Evolutionary conservation across 139 green algal genomes (phyloP), one percentile per base, ranked within the genome.

Genomic region (Tetradesmus lagerheimii): DNA sequence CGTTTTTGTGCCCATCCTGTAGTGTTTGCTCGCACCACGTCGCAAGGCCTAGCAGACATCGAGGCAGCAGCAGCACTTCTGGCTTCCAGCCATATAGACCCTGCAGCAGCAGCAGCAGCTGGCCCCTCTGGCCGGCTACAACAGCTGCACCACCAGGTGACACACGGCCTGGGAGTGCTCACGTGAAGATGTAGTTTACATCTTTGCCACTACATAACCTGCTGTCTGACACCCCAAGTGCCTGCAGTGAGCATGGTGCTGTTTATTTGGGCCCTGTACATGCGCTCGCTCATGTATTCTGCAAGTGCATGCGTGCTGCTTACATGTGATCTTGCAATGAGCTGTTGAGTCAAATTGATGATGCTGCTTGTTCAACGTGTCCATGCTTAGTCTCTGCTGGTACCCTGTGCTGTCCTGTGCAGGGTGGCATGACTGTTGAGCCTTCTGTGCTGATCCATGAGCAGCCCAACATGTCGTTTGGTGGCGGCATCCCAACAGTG

Each of bases 381-480:
- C n/a, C n/a, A n/a, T n/a, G n/a, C n/a, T 41, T 83, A 12, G 16
- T 45, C 14, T 15, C 80, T 45, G 25, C 14, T 80, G 83, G n/a
- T n/a, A n/a, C 83, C 67, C 4, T 71, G 57, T 71, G 57, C 57
- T 71, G 1, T 71, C 4, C 9, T 20, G 20, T 71, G 57, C 57
- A 71, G 57, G 57, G 57, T 71, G 57, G 57, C 57, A 38, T 4
- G 16, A 27, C 38, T 43, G 83, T 12, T 43, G 43, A 77, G 27
- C 90, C 90, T 2, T 67, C 62, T 35, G 91, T 93, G 45, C 91
- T 89, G 71, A 91, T 93, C 12, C 91, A 93, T 47, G 91, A 93
- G 87, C 87, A 91, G 82, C 91, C 91, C 14, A 39, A n/a, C 31
- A 53, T 20, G 5, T 78, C 29, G 3, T 80, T 80, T 64, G 38